Evolutionary conservation across 495 filamentous ascomycete genomes (phyloP).

Genomic region (Letharia lupina): DNA sequence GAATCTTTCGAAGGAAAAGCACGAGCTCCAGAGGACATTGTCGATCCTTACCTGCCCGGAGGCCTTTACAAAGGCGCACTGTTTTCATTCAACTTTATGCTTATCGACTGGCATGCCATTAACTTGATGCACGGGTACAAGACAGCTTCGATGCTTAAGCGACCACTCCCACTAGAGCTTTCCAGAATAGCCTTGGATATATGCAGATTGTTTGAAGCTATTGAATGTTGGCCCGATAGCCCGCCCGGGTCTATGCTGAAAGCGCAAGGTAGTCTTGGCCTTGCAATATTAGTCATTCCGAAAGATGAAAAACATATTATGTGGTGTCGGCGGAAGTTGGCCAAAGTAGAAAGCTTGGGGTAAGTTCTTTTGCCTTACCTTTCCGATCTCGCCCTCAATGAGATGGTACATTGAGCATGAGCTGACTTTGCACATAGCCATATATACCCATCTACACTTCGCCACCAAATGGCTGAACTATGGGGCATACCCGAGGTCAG

Average conservation of each 20-base stretch:
- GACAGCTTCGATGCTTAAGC: constrained; percentile 44
- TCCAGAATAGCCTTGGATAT: constrained; percentile 55
- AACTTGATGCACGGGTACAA: constrained; percentile 75
- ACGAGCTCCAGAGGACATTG: constrained; percentile 53
- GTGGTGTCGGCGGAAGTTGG: constrained; percentile 78
- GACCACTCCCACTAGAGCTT: constrained; percentile 46
- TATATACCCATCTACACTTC: constrained; percentile 67
- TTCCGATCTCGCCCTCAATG: background rate
- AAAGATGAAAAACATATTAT: constrained; percentile 62
- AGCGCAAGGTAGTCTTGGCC: constrained; percentile 67
- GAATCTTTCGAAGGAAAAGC: constrained; percentile 47
- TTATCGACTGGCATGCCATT: constrained; percentile 69
- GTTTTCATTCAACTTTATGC: constrained; percentile 65
- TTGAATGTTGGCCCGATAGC: constrained; percentile 63
- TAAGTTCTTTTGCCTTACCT: constrained; percentile 38
- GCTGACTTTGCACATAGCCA: constrained; percentile 49
- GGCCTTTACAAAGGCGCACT: constrained; percentile 57
- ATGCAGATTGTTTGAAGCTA: constrained; percentile 67
- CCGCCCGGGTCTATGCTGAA: constrained; percentile 60
- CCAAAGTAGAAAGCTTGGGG: constrained; percentile 72
- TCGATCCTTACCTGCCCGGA: constrained; percentile 62
- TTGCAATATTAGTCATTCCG: constrained; percentile 70
- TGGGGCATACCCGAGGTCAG: constrained; percentile 60
- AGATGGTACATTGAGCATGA: background rate
- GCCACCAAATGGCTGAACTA: constrained; percentile 59